phyloP scores from a whole-genome alignment of 345 rosid species.

The Bretschneidera sinensis region DNA sequence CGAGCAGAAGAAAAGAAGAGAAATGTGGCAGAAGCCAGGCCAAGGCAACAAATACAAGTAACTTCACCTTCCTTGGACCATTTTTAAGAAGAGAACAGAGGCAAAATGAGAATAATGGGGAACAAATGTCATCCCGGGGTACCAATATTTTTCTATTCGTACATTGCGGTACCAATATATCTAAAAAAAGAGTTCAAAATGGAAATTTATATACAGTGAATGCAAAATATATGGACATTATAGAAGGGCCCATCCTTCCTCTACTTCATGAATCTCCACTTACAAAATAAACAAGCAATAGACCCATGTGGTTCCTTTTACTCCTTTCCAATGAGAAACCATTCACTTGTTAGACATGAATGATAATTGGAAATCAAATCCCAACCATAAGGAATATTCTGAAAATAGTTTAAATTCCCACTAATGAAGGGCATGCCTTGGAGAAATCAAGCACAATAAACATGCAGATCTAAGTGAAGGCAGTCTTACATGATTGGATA shows the following conservation, averaged over 20 bases:
- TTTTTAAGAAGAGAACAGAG: not conserved
- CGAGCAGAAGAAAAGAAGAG: too few relatives aligned
- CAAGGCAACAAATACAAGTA: not conserved
- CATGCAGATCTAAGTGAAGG: slow-evolving; percentile 2
- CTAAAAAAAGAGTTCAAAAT: too few relatives aligned
- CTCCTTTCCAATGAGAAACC: too few relatives aligned
- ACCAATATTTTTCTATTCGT: not conserved
- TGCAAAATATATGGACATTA: too few relatives aligned
- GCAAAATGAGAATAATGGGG: not conserved
- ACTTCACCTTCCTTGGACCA: not conserved
- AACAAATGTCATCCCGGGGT: not conserved
- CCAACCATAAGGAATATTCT: not conserved
- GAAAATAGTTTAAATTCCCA: not conserved
- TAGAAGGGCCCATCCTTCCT: too few relatives aligned
- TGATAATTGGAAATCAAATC: too few relatives aligned
- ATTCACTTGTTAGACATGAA: too few relatives aligned
- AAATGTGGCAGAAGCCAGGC: too few relatives aligned
- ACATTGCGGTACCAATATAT: not conserved
- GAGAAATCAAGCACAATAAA: not conserved
- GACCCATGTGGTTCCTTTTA: too few relatives aligned
- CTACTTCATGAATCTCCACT: too few relatives aligned
- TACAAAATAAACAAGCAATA: too few relatives aligned
- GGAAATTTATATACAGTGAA: too few relatives aligned
- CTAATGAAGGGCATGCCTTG: not conserved
- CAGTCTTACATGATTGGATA: slow-evolving; percentile 60